Conservation (phyloP, 768 basidiomycete genomes). For the Mycena galericulata region DNA sequence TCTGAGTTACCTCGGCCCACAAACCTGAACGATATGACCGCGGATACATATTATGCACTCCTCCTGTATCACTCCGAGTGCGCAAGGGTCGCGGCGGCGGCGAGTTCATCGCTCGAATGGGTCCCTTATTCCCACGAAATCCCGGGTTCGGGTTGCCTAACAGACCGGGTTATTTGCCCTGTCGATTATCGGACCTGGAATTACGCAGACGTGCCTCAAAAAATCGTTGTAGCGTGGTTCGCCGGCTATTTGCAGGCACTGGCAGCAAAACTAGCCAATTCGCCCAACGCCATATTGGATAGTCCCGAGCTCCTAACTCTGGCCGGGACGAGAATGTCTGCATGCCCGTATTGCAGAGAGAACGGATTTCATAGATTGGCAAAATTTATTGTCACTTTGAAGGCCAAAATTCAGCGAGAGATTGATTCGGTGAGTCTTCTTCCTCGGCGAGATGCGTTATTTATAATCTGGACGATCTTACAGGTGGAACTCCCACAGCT, state of each 20-base stretch:
- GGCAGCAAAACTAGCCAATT: not conserved
- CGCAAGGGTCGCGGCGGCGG: not conserved
- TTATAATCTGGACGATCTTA: no score
- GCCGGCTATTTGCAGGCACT: not conserved
- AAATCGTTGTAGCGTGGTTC: not conserved
- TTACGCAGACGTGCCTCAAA: not conserved
- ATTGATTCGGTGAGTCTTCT: not conserved
- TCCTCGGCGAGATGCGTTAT: no score
- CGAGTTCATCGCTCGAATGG: not conserved
- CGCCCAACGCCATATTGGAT: not conserved
- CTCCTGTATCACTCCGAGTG: slow-evolving; percentile 1
- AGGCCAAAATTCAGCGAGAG: not conserved
- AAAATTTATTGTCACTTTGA: not conserved
- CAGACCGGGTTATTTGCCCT: not conserved
- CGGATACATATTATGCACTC: not conserved
- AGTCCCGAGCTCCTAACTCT: not conserved
- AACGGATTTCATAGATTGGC: not conserved
- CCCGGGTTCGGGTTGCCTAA: not conserved
- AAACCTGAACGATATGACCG: not conserved
- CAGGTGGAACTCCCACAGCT: no score
- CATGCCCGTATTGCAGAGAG: not conserved
- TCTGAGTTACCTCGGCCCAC: not conserved
- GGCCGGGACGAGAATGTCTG: not conserved
- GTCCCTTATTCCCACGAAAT: not conserved
- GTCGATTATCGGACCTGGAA: not conserved